A percentile compares a stretch with the other conserved stretches of the same genome.
Evolutionary conservation across 768 basidiomycete genomes (phyloP).

Genomic region (Coprinellus micaceus): DNA sequence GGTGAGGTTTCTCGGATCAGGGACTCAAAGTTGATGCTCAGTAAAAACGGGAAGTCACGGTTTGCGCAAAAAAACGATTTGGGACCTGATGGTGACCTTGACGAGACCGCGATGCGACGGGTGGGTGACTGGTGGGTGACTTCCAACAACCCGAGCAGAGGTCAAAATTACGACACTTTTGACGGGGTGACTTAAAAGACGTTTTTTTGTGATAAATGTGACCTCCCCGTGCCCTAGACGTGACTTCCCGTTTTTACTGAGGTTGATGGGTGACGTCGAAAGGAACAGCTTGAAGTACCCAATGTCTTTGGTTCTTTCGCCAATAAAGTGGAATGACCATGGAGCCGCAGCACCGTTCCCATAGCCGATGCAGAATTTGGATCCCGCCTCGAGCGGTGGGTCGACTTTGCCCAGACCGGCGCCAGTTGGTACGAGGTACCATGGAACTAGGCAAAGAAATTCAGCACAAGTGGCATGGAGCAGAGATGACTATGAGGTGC

Average conservation of each 20-base stretch:
- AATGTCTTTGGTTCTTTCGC: slow-evolving; percentile 31
- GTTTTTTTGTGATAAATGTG: no score
- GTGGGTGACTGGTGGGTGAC: no score
- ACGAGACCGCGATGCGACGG: no score
- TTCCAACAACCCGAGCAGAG: no score
- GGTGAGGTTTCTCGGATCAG: slow-evolving; percentile 30
- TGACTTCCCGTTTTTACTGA: no score
- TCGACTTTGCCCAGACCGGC: slow-evolving; percentile 25
- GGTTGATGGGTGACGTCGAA: slow-evolving; percentile 31
- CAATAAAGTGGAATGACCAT: slow-evolving; percentile 27
- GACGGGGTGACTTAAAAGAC: no score
- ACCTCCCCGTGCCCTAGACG: no score
- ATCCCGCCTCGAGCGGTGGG: slow-evolving; percentile 21
- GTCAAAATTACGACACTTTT: no score
- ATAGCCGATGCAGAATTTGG: slow-evolving; percentile 35
- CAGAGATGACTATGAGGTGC: slow-evolving; percentile 9
- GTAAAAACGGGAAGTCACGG: no score
- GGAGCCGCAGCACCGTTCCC: slow-evolving; percentile 32
- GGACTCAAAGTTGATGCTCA: slow-evolving; percentile 30
- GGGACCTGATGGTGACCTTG: no score
- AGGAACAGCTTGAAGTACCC: slow-evolving; percentile 43
- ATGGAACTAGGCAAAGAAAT: not conserved
- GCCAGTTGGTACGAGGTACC: slow-evolving; percentile 27
- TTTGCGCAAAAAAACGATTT: no score
- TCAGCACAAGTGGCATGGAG: not conserved